phyloP scores from a whole-genome alignment of 164 flowering plant species.

The Amborella trichopoda region DNA sequence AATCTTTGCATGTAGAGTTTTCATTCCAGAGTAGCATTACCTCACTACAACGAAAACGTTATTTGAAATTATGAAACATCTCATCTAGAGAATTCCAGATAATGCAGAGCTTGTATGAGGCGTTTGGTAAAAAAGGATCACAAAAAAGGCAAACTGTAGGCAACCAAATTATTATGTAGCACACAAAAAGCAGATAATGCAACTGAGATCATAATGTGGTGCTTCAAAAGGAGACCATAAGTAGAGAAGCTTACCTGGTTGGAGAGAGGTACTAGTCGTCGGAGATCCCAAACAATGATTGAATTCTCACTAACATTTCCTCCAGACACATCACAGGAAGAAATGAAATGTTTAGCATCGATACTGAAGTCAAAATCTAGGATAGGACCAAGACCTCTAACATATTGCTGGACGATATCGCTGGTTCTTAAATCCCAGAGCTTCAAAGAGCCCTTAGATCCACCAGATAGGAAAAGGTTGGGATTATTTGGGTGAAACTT shows the following conservation, averaged over 20 bases:
- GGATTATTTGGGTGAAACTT: constrained; percentile 59
- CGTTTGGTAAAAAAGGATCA: no score
- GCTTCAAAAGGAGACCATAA: neutral
- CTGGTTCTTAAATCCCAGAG: constrained; percentile 76
- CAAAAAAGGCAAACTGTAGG: no score
- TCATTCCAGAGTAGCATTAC: no score
- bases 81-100: no score
- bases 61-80: no score
- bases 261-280: constrained; percentile 72
- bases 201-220: no score
- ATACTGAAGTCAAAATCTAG: constrained; percentile 65
- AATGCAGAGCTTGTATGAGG: no score
- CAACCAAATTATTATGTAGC: no score
- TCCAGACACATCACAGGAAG: constrained; percentile 72
- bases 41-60: no score
- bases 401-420: constrained; percentile 46
- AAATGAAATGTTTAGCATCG: constrained; percentile 58
- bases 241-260: constrained; percentile 49
- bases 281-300: constrained; percentile 83
- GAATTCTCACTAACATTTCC: constrained; percentile 75
- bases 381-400: constrained; percentile 58
- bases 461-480: constrained; percentile 77
- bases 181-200: no score
- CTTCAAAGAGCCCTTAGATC: constrained; percentile 57
- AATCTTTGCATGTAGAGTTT: no score